A percentile compares a stretch with the other conserved stretches of the same genome.
phyloP scores from a whole-genome alignment of 495 filamentous ascomycete genomes.

The Penicillium taxi region DNA sequence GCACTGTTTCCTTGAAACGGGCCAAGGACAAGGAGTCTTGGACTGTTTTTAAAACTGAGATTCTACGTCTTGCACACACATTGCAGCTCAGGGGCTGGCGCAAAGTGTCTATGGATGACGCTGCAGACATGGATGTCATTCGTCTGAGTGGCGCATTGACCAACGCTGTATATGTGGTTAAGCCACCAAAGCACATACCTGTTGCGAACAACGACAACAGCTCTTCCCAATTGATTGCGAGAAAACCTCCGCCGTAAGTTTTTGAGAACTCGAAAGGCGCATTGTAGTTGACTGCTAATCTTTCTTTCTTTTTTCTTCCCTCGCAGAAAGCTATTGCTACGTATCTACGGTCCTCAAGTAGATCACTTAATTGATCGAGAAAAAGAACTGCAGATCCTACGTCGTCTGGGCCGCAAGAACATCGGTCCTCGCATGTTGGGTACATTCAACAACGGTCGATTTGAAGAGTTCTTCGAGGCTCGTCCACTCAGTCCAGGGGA shows the following conservation, averaged over 20 bases:
- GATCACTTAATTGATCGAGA: slow-evolving; percentile 93
- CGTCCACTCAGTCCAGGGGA: slow-evolving; percentile 67
- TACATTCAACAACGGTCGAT: slow-evolving; percentile 91
- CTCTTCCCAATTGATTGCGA: slow-evolving; percentile 29
- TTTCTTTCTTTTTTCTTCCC: slow-evolving; percentile 1
- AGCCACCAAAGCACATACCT: slow-evolving; percentile 58
- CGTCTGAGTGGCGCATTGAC: slow-evolving; percentile 90
- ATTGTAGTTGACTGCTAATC: too few relatives aligned
- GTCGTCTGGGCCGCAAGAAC: slow-evolving; percentile 77
- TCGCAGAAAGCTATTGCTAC: slow-evolving; percentile 69
- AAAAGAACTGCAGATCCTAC: slow-evolving; percentile 78
- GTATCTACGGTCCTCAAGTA: slow-evolving; percentile 92
- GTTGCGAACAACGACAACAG: slow-evolving; percentile 29
- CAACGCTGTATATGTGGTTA: slow-evolving; percentile 92
- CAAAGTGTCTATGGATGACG: slow-evolving; percentile 63
- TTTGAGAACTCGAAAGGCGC: too few relatives aligned
- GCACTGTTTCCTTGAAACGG: slow-evolving; percentile 24
- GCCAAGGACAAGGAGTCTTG: slow-evolving; percentile 67
- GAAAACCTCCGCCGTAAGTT: slow-evolving; percentile 48
- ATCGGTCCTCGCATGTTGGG: slow-evolving; percentile 92
- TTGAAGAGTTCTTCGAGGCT: slow-evolving; percentile 88
- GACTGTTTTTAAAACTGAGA: slow-evolving; percentile 79
- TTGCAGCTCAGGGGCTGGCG: slow-evolving; percentile 86
- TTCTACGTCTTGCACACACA: slow-evolving; percentile 82
- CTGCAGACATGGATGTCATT: slow-evolving; percentile 66